Evolutionary conservation across 129 eudicot species (phyloP).

Genomic region (Heracleum sosnowskyi): DNA sequence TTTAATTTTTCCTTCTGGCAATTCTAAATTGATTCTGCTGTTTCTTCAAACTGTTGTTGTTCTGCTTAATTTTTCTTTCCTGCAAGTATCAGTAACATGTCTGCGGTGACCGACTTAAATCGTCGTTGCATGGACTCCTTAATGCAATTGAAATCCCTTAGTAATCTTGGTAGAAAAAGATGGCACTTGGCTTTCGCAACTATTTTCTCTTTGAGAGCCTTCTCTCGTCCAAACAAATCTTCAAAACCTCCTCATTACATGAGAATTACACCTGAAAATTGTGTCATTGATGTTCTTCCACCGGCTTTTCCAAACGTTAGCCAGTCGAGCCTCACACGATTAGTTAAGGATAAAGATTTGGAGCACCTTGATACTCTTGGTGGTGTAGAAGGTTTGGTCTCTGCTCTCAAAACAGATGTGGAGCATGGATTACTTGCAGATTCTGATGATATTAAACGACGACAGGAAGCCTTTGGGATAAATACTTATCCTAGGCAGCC

Average conservation of each 20-base stretch:
- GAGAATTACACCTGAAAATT: background rate
- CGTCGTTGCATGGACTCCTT: slow-evolving; percentile 5
- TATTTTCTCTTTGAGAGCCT: slow-evolving; percentile 37
- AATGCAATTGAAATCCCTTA: background rate
- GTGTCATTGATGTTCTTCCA: slow-evolving; percentile 6
- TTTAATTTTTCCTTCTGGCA: too few species aligned
- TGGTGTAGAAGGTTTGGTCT: slow-evolving; percentile 23
- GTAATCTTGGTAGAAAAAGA: slow-evolving; percentile 25
- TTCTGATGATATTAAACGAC: slow-evolving; percentile 16
- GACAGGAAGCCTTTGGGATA: slow-evolving; percentile 25
- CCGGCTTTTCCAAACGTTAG: slow-evolving; percentile 10
- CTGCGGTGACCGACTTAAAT: slow-evolving; percentile 2
- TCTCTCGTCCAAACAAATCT: slow-evolving; percentile 16
- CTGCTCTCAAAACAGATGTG: slow-evolving; percentile 18
- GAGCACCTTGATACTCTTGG: slow-evolving; percentile 16
- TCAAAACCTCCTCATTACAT: background rate
- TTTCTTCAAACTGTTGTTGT: too few species aligned
- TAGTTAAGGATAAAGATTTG: slow-evolving; percentile 28
- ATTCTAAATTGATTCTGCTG: background rate
- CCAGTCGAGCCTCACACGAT: slow-evolving; percentile 17
- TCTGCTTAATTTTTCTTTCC: too few species aligned
- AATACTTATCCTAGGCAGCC: slow-evolving; percentile 32
- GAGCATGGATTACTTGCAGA: slow-evolving; percentile 21
- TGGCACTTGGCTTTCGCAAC: slow-evolving; percentile 34
- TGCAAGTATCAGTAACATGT: background rate